These are phyloP conservation scores for Botryobasidium botryosum DNA, from an alignment of 768 basidiomycete species.

Conservation along the genomic window DNA sequence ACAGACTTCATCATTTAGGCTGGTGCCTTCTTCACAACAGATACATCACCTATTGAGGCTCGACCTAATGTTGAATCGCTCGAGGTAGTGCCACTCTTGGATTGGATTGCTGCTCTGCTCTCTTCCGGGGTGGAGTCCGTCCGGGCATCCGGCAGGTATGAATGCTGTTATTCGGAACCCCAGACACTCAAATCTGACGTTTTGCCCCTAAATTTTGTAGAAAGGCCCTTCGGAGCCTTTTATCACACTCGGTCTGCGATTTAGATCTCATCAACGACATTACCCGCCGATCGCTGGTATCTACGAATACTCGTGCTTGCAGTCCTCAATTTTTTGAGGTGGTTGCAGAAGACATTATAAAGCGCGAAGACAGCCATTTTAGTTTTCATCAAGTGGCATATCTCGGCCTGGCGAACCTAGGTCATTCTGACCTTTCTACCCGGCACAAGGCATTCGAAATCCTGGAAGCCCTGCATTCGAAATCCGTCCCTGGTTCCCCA, in stretches of 20 bases:
- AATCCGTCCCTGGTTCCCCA: slow-evolving; percentile 44
- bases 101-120: slow-evolving; percentile 53
- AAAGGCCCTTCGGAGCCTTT: slow-evolving; percentile 55
- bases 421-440: slow-evolving; percentile 44
- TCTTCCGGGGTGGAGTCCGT: slow-evolving; percentile 35
- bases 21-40: slow-evolving; percentile 59
- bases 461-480: slow-evolving; percentile 54
- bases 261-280: slow-evolving; percentile 42
- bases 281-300: slow-evolving; percentile 51
- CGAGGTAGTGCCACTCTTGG: slow-evolving; percentile 34
- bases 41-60: no score
- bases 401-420: slow-evolving; percentile 70
- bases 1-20: slow-evolving; percentile 28
- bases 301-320: slow-evolving; percentile 35
- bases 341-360: slow-evolving; percentile 50
- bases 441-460: slow-evolving; percentile 66
- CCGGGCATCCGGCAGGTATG: slow-evolving; percentile 50
- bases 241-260: slow-evolving; percentile 40
- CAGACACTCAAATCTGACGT: not conserved
- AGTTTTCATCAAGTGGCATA: slow-evolving; percentile 59
- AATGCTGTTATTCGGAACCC: no score
- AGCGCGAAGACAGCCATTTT: slow-evolving; percentile 36
- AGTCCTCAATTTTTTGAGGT: slow-evolving; percentile 61
- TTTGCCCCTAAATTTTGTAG: slow-evolving; percentile 23
- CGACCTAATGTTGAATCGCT: no score